Conservation (phyloP, 2,329 filamentous ascomycete genomes). For the Ophiostoma sp. region DNA sequence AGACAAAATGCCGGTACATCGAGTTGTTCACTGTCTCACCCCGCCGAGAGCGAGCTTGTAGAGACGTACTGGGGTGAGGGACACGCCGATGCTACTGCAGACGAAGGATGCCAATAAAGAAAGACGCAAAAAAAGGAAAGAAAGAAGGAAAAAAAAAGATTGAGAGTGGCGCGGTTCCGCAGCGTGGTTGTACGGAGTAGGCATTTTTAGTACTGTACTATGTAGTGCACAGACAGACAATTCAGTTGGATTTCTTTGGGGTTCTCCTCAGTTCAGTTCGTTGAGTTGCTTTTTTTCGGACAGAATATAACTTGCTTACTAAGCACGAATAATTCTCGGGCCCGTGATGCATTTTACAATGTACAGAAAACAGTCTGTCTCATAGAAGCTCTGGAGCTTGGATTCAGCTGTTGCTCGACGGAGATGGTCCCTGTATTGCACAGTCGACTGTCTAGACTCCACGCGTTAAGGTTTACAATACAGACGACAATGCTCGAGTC, state of each 20-base stretch:
- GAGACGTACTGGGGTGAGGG: neutral
- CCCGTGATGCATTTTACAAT: too few species aligned
- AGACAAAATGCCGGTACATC: neutral
- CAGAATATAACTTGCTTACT: neutral
- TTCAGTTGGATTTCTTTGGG: too few species aligned
- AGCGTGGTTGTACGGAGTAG: neutral
- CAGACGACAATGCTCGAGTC: neutral
- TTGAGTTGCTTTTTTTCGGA: neutral
- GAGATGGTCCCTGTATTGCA: neutral
- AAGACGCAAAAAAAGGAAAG: neutral
- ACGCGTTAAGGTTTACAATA: neutral
- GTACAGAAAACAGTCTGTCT: too few species aligned
- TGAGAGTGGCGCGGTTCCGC: neutral
- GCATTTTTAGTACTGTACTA: too few species aligned
- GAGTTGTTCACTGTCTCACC: neutral
- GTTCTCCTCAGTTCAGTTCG: neutral
- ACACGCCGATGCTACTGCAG: neutral
- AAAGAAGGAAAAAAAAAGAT: neutral
- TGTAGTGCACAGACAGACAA: neutral
- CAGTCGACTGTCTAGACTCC: neutral
- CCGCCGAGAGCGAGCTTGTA: neutral
- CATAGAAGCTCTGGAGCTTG: too few species aligned
- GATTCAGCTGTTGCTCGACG: too few species aligned
- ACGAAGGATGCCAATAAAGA: neutral
- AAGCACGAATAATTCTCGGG: too few species aligned